phyloP scores from a whole-genome alignment of 169 alveolate species.

The Plasmodium inui region DNA sequence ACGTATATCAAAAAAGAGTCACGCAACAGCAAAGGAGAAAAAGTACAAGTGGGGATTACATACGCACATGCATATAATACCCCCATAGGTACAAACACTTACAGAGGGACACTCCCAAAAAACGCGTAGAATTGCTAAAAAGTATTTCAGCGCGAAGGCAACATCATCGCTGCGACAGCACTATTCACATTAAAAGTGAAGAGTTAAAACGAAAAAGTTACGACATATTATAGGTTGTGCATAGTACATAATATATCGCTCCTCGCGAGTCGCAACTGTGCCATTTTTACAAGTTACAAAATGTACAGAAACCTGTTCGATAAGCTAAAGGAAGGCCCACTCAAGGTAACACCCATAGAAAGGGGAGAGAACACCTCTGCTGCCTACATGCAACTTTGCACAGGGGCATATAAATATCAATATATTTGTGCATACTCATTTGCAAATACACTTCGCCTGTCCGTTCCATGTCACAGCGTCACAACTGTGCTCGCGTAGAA shows the following conservation, averaged over 20 bases:
- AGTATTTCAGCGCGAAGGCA: background rate
- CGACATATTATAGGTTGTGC: background rate
- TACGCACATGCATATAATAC: background rate
- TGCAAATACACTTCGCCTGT: background rate
- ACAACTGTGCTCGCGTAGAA: background rate
- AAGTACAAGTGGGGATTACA: background rate
- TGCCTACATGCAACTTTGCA: background rate
- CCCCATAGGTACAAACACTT: background rate
- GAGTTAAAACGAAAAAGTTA: background rate
- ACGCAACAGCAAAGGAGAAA: background rate
- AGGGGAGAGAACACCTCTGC: background rate
- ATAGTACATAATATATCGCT: background rate
- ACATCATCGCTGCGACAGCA: background rate
- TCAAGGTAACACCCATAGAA: slow-evolving; percentile 36
- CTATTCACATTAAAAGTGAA: background rate
- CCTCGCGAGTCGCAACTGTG: background rate
- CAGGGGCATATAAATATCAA: background rate
- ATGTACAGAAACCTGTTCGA: slow-evolving; percentile 61
- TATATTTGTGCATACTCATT: background rate
- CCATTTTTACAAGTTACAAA: background rate
- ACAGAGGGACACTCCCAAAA: background rate
- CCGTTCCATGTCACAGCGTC: background rate
- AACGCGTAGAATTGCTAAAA: background rate
- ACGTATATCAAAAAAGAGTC: background rate
- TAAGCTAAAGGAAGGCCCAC: slow-evolving; percentile 65